Evolutionary conservation across 2,329 filamentous ascomycete genomes (phyloP), one percentile per base, ranked within the genome.

Genomic region (Seiridium unicorne): DNA sequence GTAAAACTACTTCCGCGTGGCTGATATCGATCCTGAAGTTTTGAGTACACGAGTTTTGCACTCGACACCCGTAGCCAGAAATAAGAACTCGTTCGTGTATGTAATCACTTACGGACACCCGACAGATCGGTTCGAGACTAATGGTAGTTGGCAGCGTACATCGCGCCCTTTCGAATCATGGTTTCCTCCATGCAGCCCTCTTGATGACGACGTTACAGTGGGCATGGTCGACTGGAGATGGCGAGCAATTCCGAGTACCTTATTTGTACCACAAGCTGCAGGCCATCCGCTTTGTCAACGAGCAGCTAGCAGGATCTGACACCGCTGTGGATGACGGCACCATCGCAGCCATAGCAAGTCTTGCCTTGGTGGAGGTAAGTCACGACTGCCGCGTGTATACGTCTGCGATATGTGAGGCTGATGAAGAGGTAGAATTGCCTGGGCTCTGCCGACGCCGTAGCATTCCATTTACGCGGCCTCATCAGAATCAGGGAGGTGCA

Each of bases 261-360:
- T 79, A 79, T 63, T 71, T 79, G 56, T 78, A 80, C 60, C 77
- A 79, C 66, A 80, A 80, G 63, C 71, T 78, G 34, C 76, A 78
- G 53, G 78, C 78, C 9, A 80, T 80, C 66, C 74, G 77, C 57
- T 80, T 79, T 60, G 77, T 78, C 54, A 76, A 77, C 61, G 73
- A 77, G 62, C 77, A 80, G 61, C 66, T 80, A 47, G 72, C 72
- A 51, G 70, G 72, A 42, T 69, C 72, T n/a, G 72, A 73, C 51
- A 69, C 70, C 6, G 75, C 71, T 38, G 70, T 74, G 46, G 75
- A 73, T 59, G 77, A 79, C 56, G 75, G 76, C 42, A 76, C 76
- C 1, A 76, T 80, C 65, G 68, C 78, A 58, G 77, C 77, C 1
- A 76, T 80, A 44, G 76, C 77, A 38, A 76, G 74, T 44, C 72